Evolutionary conservation across 345 rosid species (phyloP), one percentile per base, ranked within the genome.

Genomic region (Noccaea caerulescens): DNA sequence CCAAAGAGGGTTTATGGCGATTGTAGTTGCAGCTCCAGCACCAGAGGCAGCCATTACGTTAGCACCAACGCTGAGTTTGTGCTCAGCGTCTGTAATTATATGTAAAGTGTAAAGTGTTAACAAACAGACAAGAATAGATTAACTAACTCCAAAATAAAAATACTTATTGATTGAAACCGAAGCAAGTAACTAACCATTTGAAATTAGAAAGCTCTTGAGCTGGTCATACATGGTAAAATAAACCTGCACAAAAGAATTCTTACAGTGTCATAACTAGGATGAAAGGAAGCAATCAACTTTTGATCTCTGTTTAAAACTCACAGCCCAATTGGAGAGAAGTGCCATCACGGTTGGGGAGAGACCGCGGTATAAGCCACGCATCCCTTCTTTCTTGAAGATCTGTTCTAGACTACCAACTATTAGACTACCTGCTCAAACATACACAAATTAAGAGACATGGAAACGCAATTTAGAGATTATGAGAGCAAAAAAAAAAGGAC

Each of bases 321-420:
- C 98, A 10, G 97, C 97, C 97, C 97, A 91, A 71, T 88, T 91
- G 8, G 97, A 88, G 72, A 91, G 92, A 72, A 91, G 82, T 1
- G 97, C 97, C 75, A 91, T 67, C 30, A 82, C 86, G 25, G 92
- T 91, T 3, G 97, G 92, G 41, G 89, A 61, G 41, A 91, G 92
- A 1, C 97, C 97, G 0, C 89, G 84, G 68, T 91, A 91, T 84
- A 91, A 80, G 30, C 97, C 97, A 51, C 89, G 88, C 52, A 85
- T 39, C 8, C 97, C 95, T 71, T 91, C 97, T 79, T 77, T 83
- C 42, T 69, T 85, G 46, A 83, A 79, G 69, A 92, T 92, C 53
- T 85, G 84, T 66, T 86, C 75, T 66, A 92, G 80, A 79, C 94
- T 92, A 53, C 86, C 86, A 63, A 89, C 86, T 27, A 92, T 92